Evolutionary conservation across 1,284 basidiomycete genomes (phyloP), one percentile per base, ranked within the genome.

Genomic region (Cryptococcus floricola): DNA sequence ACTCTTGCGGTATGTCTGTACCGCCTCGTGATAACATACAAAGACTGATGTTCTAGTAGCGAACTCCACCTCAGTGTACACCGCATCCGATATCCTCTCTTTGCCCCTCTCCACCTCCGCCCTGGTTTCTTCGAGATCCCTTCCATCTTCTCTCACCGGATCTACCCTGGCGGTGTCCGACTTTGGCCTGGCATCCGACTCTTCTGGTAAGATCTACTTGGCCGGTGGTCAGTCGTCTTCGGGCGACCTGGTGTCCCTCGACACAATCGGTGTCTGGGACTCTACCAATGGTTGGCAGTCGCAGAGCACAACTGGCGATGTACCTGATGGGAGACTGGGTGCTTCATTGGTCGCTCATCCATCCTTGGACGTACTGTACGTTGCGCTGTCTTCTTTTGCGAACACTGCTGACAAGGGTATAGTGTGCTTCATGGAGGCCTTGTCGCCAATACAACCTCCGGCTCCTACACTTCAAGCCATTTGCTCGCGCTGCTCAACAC

Each of bases 321-420:
- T 74, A 14, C 76, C 76, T 7, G 54, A 60, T 41, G 71, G 68
- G 5, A 60, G 75, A 27, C 64, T 74, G 5, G 76, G 76, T 42
- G 72, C 71, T n/a, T 65, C 69, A 23, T 62, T 77, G 39, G 69
- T 75, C 19, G 69, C 69, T 13, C 76, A 77, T 60, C 75, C 76
- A 7, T 64, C 56, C 8, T 55, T 69, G 34, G 67, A 74, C 57
- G 41, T 74, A 6, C 61, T 75, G 67, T 67, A 41, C 63, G 66
- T 60, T 5, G 5, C 34, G 12, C 37, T 5, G 5, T 14, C 28
- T 37, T 25, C 39, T 13, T 49, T 16, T 13, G 31, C 6, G 34
- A 46, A 41, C 46, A 39, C 64, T 63, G 51, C 58, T 39, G 18
- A 28, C 34, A 10, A 38, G 14, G 8, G 4, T 14, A 10, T 49